Evolutionary conservation across 352 stramenopile genomes (phyloP).

Genomic region (Phytophthora hybrid): DNA sequence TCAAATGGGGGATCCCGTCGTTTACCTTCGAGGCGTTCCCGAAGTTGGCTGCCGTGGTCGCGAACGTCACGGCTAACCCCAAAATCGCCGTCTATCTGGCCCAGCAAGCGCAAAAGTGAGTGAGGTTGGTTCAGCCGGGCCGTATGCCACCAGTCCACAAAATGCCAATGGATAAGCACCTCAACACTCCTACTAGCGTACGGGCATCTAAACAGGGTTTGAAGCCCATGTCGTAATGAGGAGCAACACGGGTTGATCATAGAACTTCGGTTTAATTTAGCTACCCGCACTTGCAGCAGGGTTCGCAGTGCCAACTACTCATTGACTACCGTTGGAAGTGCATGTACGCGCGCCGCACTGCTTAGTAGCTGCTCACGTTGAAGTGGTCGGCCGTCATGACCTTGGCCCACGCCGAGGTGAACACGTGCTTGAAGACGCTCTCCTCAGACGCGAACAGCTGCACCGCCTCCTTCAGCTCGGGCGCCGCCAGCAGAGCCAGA

Average conservation of each 20-base stretch:
- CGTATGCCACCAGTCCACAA: too few species aligned
- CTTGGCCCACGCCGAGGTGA: constrained; percentile 28
- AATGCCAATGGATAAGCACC: too few species aligned
- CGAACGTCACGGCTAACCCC: neutral
- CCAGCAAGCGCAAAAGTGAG: neutral
- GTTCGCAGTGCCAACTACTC: constrained; percentile 12
- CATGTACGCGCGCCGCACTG: constrained; percentile 3
- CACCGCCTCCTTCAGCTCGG: constrained; percentile 31
- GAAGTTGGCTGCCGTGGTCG: neutral
- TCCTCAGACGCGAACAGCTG: constrained; percentile 30
- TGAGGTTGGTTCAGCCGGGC: neutral
- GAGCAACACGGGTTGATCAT: constrained; percentile 9
- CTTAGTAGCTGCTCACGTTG: constrained; percentile 22
- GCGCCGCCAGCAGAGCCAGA: constrained; percentile 25
- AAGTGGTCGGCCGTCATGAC: constrained; percentile 32
- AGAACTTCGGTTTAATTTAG: constrained; percentile 32
- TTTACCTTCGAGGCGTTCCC: constrained; percentile 18
- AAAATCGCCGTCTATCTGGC: neutral
- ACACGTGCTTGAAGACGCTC: constrained; percentile 27
- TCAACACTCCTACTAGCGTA: too few species aligned
- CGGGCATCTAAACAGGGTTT: too few species aligned
- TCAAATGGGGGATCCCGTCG: neutral
- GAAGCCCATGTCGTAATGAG: too few species aligned
- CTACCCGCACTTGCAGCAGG: constrained; percentile 19
- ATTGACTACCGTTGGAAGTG: neutral